Conservation (phyloP, 2,329 filamentous ascomycete genomes). For the Xylariales sp. region DNA sequence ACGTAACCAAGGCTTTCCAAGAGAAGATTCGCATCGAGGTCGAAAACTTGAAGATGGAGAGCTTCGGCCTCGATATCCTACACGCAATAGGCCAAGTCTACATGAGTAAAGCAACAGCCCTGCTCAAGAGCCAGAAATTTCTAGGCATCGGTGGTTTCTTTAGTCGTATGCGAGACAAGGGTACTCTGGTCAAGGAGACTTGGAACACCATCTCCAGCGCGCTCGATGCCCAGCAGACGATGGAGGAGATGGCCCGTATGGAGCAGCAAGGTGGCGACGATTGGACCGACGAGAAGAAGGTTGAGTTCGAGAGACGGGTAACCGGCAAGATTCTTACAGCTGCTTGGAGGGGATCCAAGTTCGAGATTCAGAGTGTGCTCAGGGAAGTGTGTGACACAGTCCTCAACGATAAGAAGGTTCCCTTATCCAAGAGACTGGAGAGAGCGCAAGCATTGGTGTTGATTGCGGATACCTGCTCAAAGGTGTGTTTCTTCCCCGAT, state of each 20-base stretch:
- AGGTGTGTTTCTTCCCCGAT: conserved; percentile 49
- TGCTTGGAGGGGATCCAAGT: conserved; percentile 93
- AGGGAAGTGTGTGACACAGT: conserved; percentile 91
- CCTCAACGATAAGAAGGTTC: conserved; percentile 72
- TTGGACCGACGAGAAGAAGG: conserved; percentile 96
- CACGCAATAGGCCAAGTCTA: conserved; percentile 94
- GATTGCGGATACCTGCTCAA: conserved; percentile 82
- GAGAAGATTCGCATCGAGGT: conserved; percentile 93
- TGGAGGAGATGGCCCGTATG: conserved; percentile 97
- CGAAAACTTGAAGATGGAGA: conserved; percentile 99
- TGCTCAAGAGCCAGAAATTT: conserved; percentile 94
- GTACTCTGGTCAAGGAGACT: conserved; percentile 92
- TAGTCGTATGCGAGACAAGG: conserved; percentile 90
- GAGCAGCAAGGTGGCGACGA: conserved; percentile 94
- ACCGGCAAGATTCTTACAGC: conserved; percentile 98
- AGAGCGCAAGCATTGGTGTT: conserved; percentile 85
- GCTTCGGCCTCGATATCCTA: conserved; percentile 91
- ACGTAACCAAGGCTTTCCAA: conserved; percentile 85
- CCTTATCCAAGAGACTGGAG: conserved; percentile 80
- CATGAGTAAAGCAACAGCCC: conserved; percentile 76
- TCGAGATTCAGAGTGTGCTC: conserved; percentile 94
- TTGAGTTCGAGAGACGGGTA: conserved; percentile 90
- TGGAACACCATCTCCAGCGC: conserved; percentile 97
- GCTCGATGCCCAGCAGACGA: conserved; percentile 95
- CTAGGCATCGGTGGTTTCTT: conserved; percentile 95